A percentile compares a stretch with the other conserved stretches of the same genome.
These are phyloP conservation scores for Thielaviopsis punctulata DNA, from an alignment of 2,329 filamentous ascomycete genomes.

Conservation along the genomic window DNA sequence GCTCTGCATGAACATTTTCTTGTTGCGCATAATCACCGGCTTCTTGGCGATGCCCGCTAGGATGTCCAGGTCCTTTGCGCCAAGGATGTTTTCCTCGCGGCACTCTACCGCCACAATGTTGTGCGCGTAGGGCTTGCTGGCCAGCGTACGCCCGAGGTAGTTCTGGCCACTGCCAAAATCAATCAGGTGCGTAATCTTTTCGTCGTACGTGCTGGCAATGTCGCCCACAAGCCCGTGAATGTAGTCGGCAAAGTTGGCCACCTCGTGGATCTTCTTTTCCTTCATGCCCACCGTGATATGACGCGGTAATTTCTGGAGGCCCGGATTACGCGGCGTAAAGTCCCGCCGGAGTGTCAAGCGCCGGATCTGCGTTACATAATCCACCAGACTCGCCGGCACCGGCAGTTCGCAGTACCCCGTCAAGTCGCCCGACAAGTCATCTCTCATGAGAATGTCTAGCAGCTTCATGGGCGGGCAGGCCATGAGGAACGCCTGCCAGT, in stretches of 20 bases:
- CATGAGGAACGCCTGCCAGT: constrained; percentile 70
- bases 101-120: constrained; percentile 85
- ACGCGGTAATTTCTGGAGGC: constrained; percentile 43
- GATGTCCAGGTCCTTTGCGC: constrained; percentile 73
- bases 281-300: constrained; percentile 83
- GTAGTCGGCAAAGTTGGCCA: constrained; percentile 76
- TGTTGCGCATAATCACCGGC: constrained; percentile 60
- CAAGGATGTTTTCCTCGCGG: constrained; percentile 67
- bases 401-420: constrained; percentile 13
- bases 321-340: constrained; percentile 29
- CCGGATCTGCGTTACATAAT: constrained; percentile 57
- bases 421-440: constrained; percentile 38
- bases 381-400: constrained; percentile 41
- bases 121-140: constrained; percentile 68
- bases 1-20: constrained; percentile 53
- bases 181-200: constrained; percentile 65
- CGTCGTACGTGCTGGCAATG: constrained; percentile 37
- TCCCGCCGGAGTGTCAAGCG: constrained; percentile 48
- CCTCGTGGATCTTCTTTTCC: constrained; percentile 88
- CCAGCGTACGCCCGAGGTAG: constrained; percentile 77
- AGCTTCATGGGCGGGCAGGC: constrained; percentile 55
- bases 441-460: constrained; percentile 63
- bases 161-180: constrained; percentile 97
- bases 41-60: constrained; percentile 59
- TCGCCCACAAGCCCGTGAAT: constrained; percentile 44